Evolutionary conservation across 352 stramenopile genomes (phyloP).

Genomic region (Aphanomyces cochlioides): DNA sequence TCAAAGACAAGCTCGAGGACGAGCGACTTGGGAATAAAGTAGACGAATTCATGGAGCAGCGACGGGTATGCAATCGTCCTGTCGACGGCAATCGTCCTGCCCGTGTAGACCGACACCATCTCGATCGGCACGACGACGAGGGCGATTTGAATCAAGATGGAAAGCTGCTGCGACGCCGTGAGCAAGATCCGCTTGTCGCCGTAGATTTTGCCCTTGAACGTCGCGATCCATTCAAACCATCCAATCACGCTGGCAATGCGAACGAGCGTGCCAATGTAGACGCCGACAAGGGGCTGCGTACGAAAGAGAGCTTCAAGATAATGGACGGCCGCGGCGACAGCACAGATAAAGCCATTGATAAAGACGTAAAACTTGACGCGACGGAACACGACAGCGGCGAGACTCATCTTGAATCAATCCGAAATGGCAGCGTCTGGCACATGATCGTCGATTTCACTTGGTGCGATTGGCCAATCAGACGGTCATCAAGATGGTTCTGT

Average conservation of each 20-base stretch:
- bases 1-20: slow-evolving; percentile 82
- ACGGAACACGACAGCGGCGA: slow-evolving; percentile 34
- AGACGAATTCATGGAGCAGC: slow-evolving; percentile 43
- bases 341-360: slow-evolving; percentile 80
- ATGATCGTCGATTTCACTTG: no score
- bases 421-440: no score
- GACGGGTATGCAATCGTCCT: background rate
- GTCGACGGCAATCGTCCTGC: slow-evolving; percentile 30
- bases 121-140: slow-evolving; percentile 68
- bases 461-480: no score
- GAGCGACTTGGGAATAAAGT: slow-evolving; percentile 82
- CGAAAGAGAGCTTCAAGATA: background rate
- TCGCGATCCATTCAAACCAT: slow-evolving; percentile 83
- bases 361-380: slow-evolving; percentile 74
- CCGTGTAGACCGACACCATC: slow-evolving; percentile 56
- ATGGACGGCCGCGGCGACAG: slow-evolving; percentile 40
- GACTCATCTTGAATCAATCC: no score
- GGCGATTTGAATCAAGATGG: slow-evolving; percentile 60
- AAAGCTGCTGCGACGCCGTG: slow-evolving; percentile 38
- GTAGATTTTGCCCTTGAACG: slow-evolving; percentile 62
- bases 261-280: slow-evolving; percentile 49
- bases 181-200: slow-evolving; percentile 52
- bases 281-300: slow-evolving; percentile 6
- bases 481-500: no score
- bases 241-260: slow-evolving; percentile 58